Evolutionary conservation across 805 yeast species (phyloP).

Genomic region (Spathaspora sp.): DNA sequence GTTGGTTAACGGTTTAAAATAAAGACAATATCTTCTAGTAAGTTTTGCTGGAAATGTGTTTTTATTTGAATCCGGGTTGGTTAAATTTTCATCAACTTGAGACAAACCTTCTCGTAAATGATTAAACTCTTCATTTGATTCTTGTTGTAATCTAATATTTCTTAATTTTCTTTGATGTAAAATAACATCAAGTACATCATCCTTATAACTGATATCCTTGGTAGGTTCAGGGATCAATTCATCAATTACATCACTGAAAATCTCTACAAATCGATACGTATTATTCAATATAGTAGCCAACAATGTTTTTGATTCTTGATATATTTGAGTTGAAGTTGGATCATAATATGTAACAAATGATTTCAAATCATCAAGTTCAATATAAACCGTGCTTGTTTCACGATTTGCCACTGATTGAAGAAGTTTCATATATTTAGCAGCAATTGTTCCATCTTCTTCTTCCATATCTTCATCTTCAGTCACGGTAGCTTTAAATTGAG

Average conservation of each 20-base stretch:
- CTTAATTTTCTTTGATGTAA: slow-evolving; percentile 85
- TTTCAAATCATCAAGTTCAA: slow-evolving; percentile 83
- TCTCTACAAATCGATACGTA: slow-evolving; percentile 73
- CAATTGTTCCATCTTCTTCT: slow-evolving; percentile 11
- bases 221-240: slow-evolving; percentile 85
- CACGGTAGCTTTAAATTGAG: slow-evolving; percentile 36
- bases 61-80: slow-evolving; percentile 13
- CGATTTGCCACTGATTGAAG: slow-evolving; percentile 84
- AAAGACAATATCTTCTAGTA: slow-evolving; percentile 81
- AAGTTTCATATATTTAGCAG: slow-evolving; percentile 65
- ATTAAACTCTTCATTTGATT: slow-evolving; percentile 58
- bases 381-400: slow-evolving; percentile 59
- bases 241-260: slow-evolving; percentile 75
- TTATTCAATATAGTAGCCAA: slow-evolving; percentile 51
- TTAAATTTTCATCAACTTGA: slow-evolving; percentile 18
- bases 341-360: slow-evolving; percentile 40
- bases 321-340: slow-evolving; percentile 5
- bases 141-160: slow-evolving; percentile 69
- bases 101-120: slow-evolving; percentile 34
- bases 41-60: slow-evolving; percentile 80
- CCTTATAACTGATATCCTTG: slow-evolving; percentile 70
- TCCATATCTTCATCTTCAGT: slow-evolving; percentile 18
- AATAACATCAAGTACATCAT: slow-evolving; percentile 90
- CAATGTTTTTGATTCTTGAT: slow-evolving; percentile 10
- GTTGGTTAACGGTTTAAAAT: slow-evolving; percentile 74